Percentiles rank a stretch among this genome's conserved stretches.
phyloP scores from a whole-genome alignment of 176 grass and related monocot species.

The Zea mays region DNA sequence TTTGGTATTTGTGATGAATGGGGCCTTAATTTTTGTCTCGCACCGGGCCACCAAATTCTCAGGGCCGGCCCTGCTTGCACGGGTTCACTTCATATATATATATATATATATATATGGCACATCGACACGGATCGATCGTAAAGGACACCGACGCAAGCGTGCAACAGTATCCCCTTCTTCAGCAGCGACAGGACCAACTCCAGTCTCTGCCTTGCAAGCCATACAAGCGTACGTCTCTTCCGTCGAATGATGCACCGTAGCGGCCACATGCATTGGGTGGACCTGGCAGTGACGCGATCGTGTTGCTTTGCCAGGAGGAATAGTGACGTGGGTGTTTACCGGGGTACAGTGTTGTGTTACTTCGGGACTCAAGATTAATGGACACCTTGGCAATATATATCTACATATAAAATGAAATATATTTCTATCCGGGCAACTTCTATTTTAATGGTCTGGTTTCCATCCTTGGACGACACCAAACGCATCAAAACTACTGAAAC shows the following conservation, averaged over 20 bases:
- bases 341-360: not conserved
- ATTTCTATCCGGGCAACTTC: too few relatives aligned
- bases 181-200: not conserved
- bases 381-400: not conserved
- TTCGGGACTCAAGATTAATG: not conserved
- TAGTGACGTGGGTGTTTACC: not conserved
- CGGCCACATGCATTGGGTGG: not conserved
- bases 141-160: not conserved
- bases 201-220: not conserved
- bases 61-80: too few relatives aligned
- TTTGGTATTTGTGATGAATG: too few relatives aligned
- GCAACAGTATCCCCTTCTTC: not conserved
- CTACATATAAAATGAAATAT: too few relatives aligned
- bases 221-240: not conserved
- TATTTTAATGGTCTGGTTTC: too few relatives aligned
- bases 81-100: too few relatives aligned
- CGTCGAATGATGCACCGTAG: not conserved
- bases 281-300: not conserved
- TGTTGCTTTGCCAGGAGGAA: not conserved
- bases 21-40: too few relatives aligned
- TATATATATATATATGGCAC: too few relatives aligned
- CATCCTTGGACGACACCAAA: too few relatives aligned
- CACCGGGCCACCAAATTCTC: too few relatives aligned
- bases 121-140: not conserved
- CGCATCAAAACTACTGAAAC: too few relatives aligned